These are phyloP conservation scores for Arctium minus DNA, from an alignment of 129 eudicot species.

Conservation along the genomic window DNA sequence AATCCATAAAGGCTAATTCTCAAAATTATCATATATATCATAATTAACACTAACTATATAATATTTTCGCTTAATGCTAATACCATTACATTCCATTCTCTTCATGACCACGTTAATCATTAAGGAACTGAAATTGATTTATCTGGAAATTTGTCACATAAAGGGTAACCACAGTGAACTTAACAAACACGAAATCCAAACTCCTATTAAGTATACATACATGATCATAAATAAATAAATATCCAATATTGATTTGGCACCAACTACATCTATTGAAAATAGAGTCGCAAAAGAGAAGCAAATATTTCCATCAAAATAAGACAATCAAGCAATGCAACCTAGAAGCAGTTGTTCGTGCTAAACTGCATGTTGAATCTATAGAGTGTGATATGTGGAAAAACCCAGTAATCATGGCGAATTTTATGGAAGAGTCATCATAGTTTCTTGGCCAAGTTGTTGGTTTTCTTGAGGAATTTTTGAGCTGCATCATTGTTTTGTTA, in stretches of 20 bases:
- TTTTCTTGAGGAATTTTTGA: slow-evolving; percentile 81
- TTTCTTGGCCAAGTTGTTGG: slow-evolving; percentile 89
- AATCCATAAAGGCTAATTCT: too few relatives aligned
- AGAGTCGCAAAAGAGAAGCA: slow-evolving; percentile 11
- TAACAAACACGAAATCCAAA: background rate
- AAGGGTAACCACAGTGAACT: background rate
- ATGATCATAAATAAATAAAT: slow-evolving; percentile 13
- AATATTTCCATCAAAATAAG: slow-evolving; percentile 22
- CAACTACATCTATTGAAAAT: slow-evolving; percentile 16
- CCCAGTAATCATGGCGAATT: background rate
- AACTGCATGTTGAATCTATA: background rate
- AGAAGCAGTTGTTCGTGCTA: slow-evolving; percentile 1
- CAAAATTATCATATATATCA: too few relatives aligned
- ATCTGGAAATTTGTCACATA: background rate
- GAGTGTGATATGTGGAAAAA: background rate
- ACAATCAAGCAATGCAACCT: slow-evolving; percentile 23
- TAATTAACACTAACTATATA: too few relatives aligned
- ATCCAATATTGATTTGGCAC: slow-evolving; percentile 8
- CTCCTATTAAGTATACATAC: slow-evolving; percentile 6
- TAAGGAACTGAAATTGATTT: background rate
- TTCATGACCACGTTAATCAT: too few relatives aligned
- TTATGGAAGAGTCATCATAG: slow-evolving; percentile 19
- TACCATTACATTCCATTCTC: too few relatives aligned
- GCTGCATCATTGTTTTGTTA: slow-evolving; percentile 90
- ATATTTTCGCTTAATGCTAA: too few relatives aligned